Percentiles rank a stretch among this genome's conserved stretches.
These are phyloP conservation scores for Leccinum variicolor DNA, from an alignment of 768 basidiomycete species.

Conservation along the genomic window DNA sequence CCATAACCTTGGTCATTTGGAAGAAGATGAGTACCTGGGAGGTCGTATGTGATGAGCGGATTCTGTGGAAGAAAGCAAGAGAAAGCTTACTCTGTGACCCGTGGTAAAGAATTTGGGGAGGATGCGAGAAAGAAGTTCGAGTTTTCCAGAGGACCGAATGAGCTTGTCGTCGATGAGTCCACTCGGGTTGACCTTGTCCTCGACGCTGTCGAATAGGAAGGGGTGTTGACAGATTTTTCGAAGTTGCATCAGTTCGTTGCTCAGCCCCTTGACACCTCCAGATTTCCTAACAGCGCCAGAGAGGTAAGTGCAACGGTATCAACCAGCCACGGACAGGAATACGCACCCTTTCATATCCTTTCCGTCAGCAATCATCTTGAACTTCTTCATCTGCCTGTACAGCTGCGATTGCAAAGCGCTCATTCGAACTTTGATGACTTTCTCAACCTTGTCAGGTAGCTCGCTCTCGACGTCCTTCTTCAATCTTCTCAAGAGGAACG, in stretches of 20 bases:
- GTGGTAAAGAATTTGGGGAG: conserved; percentile 93
- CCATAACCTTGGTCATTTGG: conserved; percentile 99
- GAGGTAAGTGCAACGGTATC: conserved; percentile 3
- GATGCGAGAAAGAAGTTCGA: conserved; percentile 87
- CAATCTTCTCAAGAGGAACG: conserved; percentile 87
- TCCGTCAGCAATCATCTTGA: conserved; percentile 93
- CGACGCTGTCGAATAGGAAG: conserved; percentile 92
- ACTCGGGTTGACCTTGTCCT: conserved; percentile 86
- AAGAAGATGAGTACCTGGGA: conserved; percentile 94
- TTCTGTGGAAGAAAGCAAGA: background rate
- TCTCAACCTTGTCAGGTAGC: conserved; percentile 95
- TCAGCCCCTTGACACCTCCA: conserved; percentile 81
- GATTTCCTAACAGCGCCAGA: conserved; percentile 46
- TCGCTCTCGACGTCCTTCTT: conserved; percentile 98
- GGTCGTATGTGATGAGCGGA: conserved; percentile 3
- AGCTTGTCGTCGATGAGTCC: conserved; percentile 82
- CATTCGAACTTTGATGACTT: conserved; percentile 96
- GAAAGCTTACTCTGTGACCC: conserved; percentile 71
- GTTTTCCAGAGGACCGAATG: conserved; percentile 85
- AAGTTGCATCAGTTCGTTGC: conserved; percentile 96
- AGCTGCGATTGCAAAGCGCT: conserved; percentile 87
- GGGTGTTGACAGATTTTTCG: conserved; percentile 99
- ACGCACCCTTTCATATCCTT: conserved; percentile 71
- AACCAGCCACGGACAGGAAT: background rate
- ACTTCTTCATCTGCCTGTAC: conserved; percentile 98